These are phyloP conservation scores for Ascochyta fabae DNA, from an alignment of 2,329 filamentous ascomycete species.

Conservation along the genomic window DNA sequence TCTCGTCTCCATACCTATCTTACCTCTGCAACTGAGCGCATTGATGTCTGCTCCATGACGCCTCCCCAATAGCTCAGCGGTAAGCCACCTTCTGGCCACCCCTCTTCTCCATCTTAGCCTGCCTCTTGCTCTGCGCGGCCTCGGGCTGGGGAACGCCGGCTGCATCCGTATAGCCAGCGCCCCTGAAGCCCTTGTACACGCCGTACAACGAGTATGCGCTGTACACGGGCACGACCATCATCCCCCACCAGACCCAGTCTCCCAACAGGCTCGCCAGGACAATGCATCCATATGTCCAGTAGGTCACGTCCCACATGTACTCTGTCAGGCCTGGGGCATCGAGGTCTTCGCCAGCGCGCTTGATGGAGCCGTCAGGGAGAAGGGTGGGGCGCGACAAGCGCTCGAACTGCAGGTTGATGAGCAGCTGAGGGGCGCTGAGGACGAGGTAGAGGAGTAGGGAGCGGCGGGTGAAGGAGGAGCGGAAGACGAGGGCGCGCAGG, in stretches of 20 bases:
- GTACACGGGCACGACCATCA: slow-evolving; percentile 57
- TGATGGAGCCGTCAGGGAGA: slow-evolving; percentile 66
- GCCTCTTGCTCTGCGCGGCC: slow-evolving; percentile 53
- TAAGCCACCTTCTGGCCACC: slow-evolving; percentile 58
- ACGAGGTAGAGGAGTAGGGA: slow-evolving; percentile 70
- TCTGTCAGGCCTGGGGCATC: slow-evolving; percentile 88
- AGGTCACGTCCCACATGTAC: slow-evolving; percentile 97
- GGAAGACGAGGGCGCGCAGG: slow-evolving; percentile 69
- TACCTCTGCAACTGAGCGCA: not conserved
- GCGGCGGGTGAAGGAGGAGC: slow-evolving; percentile 61
- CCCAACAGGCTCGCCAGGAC: slow-evolving; percentile 77
- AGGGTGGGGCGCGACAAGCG: slow-evolving; percentile 79
- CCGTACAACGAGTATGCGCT: slow-evolving; percentile 54
- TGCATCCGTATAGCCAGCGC: slow-evolving; percentile 51
- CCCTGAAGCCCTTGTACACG: slow-evolving; percentile 54
- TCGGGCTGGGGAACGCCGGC: slow-evolving; percentile 47
- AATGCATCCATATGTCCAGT: slow-evolving; percentile 87
- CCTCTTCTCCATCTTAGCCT: slow-evolving; percentile 60
- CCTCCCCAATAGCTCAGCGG: slow-evolving; percentile 40
- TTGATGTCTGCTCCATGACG: not conserved
- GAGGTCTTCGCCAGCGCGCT: slow-evolving; percentile 83
- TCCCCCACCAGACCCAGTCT: slow-evolving; percentile 77
- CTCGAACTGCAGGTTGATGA: slow-evolving; percentile 87
- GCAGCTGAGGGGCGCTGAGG: slow-evolving; percentile 74
- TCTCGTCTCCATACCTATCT: not conserved